phyloP scores from a whole-genome alignment of 257 asterid species.

The Solanum arcanum region DNA sequence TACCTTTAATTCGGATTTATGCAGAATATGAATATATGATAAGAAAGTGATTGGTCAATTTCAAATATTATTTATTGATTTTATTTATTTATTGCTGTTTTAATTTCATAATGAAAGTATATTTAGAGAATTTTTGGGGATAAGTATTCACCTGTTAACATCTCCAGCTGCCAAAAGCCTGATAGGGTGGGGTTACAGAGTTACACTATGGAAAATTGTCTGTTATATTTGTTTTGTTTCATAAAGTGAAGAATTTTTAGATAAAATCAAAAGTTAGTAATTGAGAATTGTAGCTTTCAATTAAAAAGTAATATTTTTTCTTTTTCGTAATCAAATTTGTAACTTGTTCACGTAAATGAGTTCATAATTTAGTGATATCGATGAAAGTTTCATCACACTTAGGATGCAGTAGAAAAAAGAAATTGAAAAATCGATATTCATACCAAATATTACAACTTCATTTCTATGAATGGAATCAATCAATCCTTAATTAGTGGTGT shows the following conservation, averaged over 20 bases:
- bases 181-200: not conserved
- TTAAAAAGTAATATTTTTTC: not conserved
- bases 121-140: not conserved
- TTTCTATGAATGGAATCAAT: not conserved
- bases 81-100: not conserved
- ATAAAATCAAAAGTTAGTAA: not conserved
- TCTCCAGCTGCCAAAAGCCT: not conserved
- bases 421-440: not conserved
- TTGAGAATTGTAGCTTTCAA: not conserved
- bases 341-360: not conserved
- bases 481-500: not conserved
- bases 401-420: not conserved
- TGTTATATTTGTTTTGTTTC: not conserved
- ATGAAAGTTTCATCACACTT: not conserved
- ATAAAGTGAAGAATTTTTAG: not conserved
- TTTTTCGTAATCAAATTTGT: not conserved
- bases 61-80: not conserved
- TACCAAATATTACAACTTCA: not conserved
- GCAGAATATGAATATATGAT: not conserved
- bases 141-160: not conserved
- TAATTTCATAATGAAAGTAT: not conserved
- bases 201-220: not conserved
- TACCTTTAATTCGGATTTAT: not conserved
- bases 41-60: not conserved
- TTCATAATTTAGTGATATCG: not conserved